Base-by-base conservation (phyloP, 768 basidiomycete species). In the Kwoniella sp. region DNA sequence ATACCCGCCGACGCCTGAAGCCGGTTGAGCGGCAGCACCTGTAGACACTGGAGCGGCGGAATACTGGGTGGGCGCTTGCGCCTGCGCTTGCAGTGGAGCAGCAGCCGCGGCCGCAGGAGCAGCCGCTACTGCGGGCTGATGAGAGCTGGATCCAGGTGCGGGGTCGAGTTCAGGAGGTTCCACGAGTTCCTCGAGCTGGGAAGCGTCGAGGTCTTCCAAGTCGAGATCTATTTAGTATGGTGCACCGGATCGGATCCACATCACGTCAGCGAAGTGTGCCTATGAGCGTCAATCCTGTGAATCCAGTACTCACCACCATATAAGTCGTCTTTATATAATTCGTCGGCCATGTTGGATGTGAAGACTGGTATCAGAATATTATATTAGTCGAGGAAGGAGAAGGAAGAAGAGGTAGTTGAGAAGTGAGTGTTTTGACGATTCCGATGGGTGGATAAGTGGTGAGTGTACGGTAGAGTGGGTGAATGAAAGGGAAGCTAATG, bases 231-330 rank as follows among this genome's bases (percentile, higher is more conserved):
- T 17, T 10, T 36, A 37, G 24, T 17, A 48, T n/a, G n/a, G n/a
- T 47, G 46, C 19, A 33, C 33, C 33, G 13, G 33, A 6, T 52
- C n/a, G n/a, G n/a, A 2, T 25, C 24, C 26, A 26, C 19, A 19
- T 46, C 30, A 29, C 33, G 33, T 21, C 55, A 56, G 55, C 55
- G 37, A 17, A 27, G 27, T 10, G 37, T 19, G 48, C 9, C 10
- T n/a, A n/a, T n/a, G n/a, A n/a, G n/a, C n/a, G n/a, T n/a, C n/a
- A n/a, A n/a, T n/a, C n/a, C 4, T 17, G 22, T 24, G 22, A 30
- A 60, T 55, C 22, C 44, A 53, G n/a, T 44, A 64, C 87, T 60
- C 77, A 90, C 91, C 91, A 74, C 90, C 90, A 74, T 93, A 93
- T 57, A 92, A 85, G 80, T 92, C 91, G 81, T 89, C 89, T 80